Evolutionary conservation across 2,329 filamentous ascomycete genomes (phyloP), one percentile per base, ranked within the genome.

Genomic region (Aspergillus niger): DNA sequence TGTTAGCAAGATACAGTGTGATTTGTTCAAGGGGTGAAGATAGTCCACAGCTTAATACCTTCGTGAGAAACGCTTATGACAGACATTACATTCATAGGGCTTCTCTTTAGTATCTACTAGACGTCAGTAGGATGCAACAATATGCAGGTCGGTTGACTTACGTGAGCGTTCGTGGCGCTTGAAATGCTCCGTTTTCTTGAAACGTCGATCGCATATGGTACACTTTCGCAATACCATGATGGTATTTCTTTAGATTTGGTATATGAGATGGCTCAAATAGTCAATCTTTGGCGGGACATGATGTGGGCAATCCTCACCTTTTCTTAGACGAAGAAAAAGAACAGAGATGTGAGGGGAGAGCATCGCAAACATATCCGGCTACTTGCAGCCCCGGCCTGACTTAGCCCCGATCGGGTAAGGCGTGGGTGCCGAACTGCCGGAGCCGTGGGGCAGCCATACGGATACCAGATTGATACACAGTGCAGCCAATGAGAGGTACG

Each of bases 101-200:
- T 81, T 80, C 71, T 84, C 82, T 58, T 82, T 79, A 24, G 82
- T 85, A 69, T 85, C 82, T 84, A 60, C 4, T 5, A 26, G 26
- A 43, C 30, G 30, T 55, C 47, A 54, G 41, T 38, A 38, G 36
- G 22, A 22, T 11, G 8, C 26, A 57, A 38, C 1, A 15, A 56
- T n/a, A 13, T 36, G 28, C 28, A 61, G 49, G 57, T 55, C 32
- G 55, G 58, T 57, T 15, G 32, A 76, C 81, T 68, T 74, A 84
- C 82, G 82, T 59, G 82, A 84, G 67, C 82, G 77, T 68, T 84
- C 81, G 70, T 85, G 82, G 44, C 82, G 78, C 69, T 83, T 83
- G 66, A 82, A 80, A 71, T 84, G 82, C 68, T 84, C 82, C 30
- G 80, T 82, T 72, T 85, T 85, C 63, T 81, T 83, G 74, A 84